Evolutionary conservation across 768 basidiomycete genomes (phyloP).

Genomic region (Rickenella mellea): DNA sequence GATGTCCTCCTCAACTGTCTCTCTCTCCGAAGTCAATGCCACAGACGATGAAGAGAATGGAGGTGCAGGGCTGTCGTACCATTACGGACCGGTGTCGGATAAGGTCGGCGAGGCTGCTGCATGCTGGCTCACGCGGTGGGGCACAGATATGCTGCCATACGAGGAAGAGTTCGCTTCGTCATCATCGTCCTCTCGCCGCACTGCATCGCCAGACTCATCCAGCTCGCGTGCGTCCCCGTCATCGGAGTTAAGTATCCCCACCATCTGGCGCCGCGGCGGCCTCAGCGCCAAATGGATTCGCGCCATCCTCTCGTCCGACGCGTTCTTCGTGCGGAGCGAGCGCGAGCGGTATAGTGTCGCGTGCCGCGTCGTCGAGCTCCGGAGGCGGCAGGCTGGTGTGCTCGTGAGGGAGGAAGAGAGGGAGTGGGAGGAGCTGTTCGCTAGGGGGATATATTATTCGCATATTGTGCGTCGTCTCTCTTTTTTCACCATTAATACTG

Average conservation of each 20-base stretch:
- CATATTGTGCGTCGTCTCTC: conserved; percentile 57
- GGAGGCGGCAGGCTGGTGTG: conserved; percentile 37
- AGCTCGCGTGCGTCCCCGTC: conserved; percentile 8
- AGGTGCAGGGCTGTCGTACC: conserved; percentile 32
- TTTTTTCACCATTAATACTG: conserved; percentile 1
- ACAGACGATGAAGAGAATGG: conserved; percentile 11
- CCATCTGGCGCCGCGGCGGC: conserved; percentile 70
- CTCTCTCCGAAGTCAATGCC: neutral
- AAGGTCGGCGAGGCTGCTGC: conserved; percentile 87
- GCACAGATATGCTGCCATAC: conserved; percentile 58
- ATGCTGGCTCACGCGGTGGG: conserved; percentile 87
- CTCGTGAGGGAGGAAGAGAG: conserved; percentile 56
- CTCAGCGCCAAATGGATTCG: conserved; percentile 65
- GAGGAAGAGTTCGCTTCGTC: conserved; percentile 35
- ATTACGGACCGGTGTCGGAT: conserved; percentile 83
- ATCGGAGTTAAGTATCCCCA: conserved; percentile 25
- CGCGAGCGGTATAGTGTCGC: conserved; percentile 75
- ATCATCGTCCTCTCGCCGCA: conserved; percentile 6
- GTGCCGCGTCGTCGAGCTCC: conserved; percentile 62
- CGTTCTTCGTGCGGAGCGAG: conserved; percentile 72
- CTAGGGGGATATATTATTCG: conserved; percentile 70
- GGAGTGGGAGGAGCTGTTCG: conserved; percentile 64
- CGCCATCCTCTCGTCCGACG: conserved; percentile 67
- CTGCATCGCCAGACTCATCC: conserved; percentile 11
- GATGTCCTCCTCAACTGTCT: neutral